phyloP scores from a whole-genome alignment of 305 asterid genomes.

The Solanum hybrid region DNA sequence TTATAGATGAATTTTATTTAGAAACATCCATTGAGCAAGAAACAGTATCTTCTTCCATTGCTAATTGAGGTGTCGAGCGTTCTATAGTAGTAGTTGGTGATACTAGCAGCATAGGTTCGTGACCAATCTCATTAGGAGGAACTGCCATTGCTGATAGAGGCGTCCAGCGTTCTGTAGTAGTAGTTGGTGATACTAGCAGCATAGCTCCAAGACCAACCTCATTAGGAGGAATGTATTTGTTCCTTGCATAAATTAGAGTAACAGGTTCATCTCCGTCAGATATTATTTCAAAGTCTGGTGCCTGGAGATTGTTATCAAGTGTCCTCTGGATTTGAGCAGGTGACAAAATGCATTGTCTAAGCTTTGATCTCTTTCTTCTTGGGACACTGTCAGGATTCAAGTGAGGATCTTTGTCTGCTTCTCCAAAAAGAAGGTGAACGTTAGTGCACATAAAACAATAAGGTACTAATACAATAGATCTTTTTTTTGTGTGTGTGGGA shows the following conservation, averaged over 20 bases:
- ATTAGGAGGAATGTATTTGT: constrained; percentile 19
- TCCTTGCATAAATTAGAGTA: constrained; percentile 14
- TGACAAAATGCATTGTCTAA: constrained; percentile 18
- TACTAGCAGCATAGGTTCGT: constrained; percentile 26
- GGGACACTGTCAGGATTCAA: constrained; percentile 18
- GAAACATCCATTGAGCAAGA: not conserved
- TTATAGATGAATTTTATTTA: not conserved
- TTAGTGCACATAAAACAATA: not conserved
- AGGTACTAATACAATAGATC: not conserved
- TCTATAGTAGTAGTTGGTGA: not conserved
- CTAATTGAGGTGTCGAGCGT: not conserved
- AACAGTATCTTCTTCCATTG: not conserved
- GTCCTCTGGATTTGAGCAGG: constrained; percentile 24
- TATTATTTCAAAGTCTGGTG: not conserved
- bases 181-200: constrained; percentile 3
- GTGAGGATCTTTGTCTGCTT: not conserved
- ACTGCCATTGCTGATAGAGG: not conserved
- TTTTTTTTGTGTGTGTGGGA: no score
- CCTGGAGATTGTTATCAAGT: constrained; percentile 11
- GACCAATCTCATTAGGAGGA: constrained; percentile 38
- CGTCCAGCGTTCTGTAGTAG: not conserved
- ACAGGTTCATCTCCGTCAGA: constrained; percentile 7
- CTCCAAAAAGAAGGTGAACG: not conserved
- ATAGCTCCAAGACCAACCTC: constrained; percentile 50
- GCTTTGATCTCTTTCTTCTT: constrained; percentile 33